Evolutionary conservation across 805 yeast species (phyloP).

Genomic region (Tetrapisispora arboricola): DNA sequence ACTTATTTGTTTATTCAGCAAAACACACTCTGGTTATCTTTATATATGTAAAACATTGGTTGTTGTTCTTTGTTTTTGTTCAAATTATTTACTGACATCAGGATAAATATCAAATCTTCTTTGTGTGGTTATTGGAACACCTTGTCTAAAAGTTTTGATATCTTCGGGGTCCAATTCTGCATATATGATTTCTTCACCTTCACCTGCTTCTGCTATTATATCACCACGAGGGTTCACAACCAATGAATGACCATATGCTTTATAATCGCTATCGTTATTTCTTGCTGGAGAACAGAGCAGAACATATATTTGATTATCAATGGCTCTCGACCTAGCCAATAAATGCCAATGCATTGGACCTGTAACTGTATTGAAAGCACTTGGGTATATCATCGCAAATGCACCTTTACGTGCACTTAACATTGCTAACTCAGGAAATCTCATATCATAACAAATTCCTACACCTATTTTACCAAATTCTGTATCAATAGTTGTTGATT

Average conservation of each 20-base stretch:
- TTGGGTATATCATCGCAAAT: slow-evolving; percentile 72
- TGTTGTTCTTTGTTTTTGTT: not conserved
- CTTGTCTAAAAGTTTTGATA: slow-evolving; percentile 46
- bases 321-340: slow-evolving; percentile 61
- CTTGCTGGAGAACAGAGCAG: slow-evolving; percentile 85
- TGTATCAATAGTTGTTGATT: slow-evolving; percentile 52
- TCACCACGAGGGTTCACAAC: slow-evolving; percentile 56
- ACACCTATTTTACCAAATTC: slow-evolving; percentile 50
- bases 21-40: too few species aligned
- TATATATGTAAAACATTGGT: too few species aligned
- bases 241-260: slow-evolving; percentile 58
- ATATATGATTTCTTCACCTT: slow-evolving; percentile 63
- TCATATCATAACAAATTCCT: slow-evolving; percentile 75
- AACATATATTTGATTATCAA: slow-evolving; percentile 64
- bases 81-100: slow-evolving; percentile 23
- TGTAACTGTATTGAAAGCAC: slow-evolving; percentile 76
- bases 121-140: slow-evolving; percentile 61
- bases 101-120: slow-evolving; percentile 54
- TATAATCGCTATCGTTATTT: slow-evolving; percentile 47
- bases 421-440: slow-evolving; percentile 71
- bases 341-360: slow-evolving; percentile 81
- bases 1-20: too few species aligned
- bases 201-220: slow-evolving; percentile 62
- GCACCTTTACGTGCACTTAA: slow-evolving; percentile 58
- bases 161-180: slow-evolving; percentile 60